Evolutionary conservation across 2,329 filamentous ascomycete species (phyloP), one percentile per base, ranked within the genome.

Genomic region (Fusarium sp.): DNA sequence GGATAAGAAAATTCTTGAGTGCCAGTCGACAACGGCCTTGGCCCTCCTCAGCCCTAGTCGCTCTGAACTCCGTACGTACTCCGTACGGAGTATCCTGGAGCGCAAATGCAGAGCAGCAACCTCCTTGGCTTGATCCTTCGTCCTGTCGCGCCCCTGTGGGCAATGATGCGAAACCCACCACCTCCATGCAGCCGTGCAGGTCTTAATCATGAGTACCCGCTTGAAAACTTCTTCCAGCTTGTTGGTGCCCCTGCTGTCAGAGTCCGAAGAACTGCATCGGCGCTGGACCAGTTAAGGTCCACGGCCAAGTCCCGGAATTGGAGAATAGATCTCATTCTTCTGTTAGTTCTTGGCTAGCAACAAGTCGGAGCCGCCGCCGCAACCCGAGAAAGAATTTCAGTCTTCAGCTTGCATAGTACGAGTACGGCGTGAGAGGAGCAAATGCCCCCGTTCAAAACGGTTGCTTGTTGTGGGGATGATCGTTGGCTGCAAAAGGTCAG

Each of bases 401-500:
- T 18, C 44, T 49, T 49, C 23, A 49, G 44, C 44, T 49, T 27
- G 23, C 44, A 29, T 49, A 27, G 44, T 49, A 49, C 42, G 55
- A 46, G 55, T 58, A 58, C 44, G 29, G 25, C 58, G 20, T 27
- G 63, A 42, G 38, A 54, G 61, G 56, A 31, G 44, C 16, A 20
- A 46, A 51, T 46, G 40, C 44, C 34, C 31, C 14, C 44, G 40
- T 49, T 49, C 23, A 69, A 53, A 50, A 23, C 11, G 16, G 38
- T 46, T 59, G 16, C 56, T 27, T 55, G 42, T 38, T 59, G 71
- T 74, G 69, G 69, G 63, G 60, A 34, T 64, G 20, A 68, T 40
- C 67, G 68, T 73, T 74, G 65, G 65, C 57, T 62, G 65, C 46
- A 31, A 44, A 44, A 38, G 55, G 58, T 70, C 57, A 55, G 57